Evolutionary conservation across 768 basidiomycete species (phyloP).

Genomic region (Coprinopsis marcescibilis): DNA sequence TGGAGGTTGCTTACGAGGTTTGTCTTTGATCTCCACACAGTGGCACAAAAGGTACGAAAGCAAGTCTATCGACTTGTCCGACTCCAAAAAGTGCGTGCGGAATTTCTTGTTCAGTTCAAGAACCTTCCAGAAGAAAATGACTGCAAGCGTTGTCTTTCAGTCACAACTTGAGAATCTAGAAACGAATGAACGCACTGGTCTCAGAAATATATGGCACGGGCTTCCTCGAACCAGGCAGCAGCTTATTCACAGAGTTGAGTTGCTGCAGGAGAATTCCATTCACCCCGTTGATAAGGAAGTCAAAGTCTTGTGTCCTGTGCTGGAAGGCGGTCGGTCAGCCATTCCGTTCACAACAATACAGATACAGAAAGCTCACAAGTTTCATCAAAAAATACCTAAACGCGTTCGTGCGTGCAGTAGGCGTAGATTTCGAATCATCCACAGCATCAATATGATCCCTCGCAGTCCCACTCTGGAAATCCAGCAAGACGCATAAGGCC

Average conservation of each 20-base stretch:
- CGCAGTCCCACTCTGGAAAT: conserved; percentile 76
- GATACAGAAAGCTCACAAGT: conserved; percentile 49
- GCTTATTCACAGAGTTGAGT: conserved; percentile 62
- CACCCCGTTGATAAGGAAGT: conserved; percentile 76
- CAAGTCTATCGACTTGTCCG: conserved; percentile 72
- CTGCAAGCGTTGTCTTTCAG: too few species aligned
- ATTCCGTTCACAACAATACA: conserved; percentile 4
- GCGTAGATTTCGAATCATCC: conserved; percentile 39
- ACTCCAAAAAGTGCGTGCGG: conserved; percentile 71
- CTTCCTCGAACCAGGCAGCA: conserved; percentile 82
- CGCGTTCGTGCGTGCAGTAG: conserved; percentile 71
- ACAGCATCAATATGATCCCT: conserved; percentile 42
- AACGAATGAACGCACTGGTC: conserved; percentile 51
- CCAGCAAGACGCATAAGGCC: conserved; percentile 67
- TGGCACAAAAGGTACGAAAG: conserved; percentile 76
- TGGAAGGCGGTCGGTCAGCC: conserved; percentile 24
- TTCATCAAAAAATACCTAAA: conserved; percentile 93
- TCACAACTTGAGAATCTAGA: too few species aligned
- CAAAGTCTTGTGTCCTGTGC: conserved; percentile 89
- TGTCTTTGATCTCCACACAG: conserved; percentile 87
- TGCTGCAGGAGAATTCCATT: conserved; percentile 66
- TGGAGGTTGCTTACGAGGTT: conserved; percentile 61
- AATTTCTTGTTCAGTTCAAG: conserved; percentile 97
- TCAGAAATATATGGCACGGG: conserved; percentile 80
- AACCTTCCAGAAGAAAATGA: conserved; percentile 85